Conservation (phyloP, 768 basidiomycete genomes). For the Candolleomyces eurysporus region DNA sequence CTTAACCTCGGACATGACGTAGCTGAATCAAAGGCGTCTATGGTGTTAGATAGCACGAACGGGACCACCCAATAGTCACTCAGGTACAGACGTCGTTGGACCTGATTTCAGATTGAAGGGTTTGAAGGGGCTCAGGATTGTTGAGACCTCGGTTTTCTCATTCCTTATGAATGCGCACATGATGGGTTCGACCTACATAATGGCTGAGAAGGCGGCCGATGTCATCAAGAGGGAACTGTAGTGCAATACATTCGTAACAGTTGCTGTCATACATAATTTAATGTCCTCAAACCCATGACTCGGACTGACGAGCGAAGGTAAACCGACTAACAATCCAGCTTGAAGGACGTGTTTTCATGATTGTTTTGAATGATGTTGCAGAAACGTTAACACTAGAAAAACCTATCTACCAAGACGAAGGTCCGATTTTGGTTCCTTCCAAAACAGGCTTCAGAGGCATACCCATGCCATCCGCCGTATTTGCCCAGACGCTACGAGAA, state of each 20-base stretch:
- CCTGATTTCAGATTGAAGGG: background rate
- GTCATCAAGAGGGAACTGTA: background rate
- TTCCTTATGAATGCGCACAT: background rate
- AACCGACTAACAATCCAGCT: too few species aligned
- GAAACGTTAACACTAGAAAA: too few species aligned
- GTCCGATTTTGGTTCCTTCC: constrained; percentile 56
- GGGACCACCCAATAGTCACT: background rate
- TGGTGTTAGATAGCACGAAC: background rate
- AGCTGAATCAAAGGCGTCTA: background rate
- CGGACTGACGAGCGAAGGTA: too few species aligned
- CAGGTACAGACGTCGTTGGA: background rate
- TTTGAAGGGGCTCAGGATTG: background rate
- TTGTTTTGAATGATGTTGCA: too few species aligned
- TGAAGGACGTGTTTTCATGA: too few species aligned
- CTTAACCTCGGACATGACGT: background rate
- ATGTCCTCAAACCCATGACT: too few species aligned
- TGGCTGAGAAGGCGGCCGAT: background rate
- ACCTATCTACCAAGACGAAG: constrained; percentile 17
- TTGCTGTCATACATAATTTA: too few species aligned
- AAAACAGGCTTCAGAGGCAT: constrained; percentile 49
- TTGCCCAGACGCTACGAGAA: constrained; percentile 48
- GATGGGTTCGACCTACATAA: background rate
- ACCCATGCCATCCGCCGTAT: constrained; percentile 68
- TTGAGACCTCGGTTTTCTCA: background rate
- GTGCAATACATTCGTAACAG: background rate